Conservation (phyloP, 495 filamentous ascomycete species). For the Penicillium parvum region DNA sequence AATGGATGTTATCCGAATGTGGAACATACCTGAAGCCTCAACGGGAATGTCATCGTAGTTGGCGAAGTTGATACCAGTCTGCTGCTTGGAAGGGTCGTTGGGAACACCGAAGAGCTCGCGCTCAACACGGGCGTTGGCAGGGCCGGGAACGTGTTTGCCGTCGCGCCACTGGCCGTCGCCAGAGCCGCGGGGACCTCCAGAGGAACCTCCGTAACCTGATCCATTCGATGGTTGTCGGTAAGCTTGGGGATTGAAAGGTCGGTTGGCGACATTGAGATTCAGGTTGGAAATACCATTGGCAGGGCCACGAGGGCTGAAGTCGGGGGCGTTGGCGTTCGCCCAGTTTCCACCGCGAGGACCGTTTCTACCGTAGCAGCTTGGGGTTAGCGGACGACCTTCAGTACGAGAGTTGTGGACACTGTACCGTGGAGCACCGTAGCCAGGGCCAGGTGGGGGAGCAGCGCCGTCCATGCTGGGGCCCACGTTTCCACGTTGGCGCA, state of each 20-base stretch:
- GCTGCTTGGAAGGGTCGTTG: constrained; percentile 91
- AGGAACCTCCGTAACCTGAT: constrained; percentile 41
- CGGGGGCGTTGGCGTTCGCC: constrained; percentile 60
- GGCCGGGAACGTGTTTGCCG: constrained; percentile 91
- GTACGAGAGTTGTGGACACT: constrained; percentile 3
- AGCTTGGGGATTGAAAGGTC: constrained; percentile 59
- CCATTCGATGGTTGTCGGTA: constrained; percentile 60
- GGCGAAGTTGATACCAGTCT: constrained; percentile 98
- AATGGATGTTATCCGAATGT: too few species aligned
- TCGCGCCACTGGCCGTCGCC: constrained; percentile 96
- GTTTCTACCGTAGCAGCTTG: constrained; percentile 15
- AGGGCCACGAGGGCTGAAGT: constrained; percentile 60
- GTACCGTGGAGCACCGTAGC: constrained; percentile 40
- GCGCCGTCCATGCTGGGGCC: constrained; percentile 42
- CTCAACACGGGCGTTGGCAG: constrained; percentile 81
- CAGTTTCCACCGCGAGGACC: constrained; percentile 63
- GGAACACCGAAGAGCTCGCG: constrained; percentile 92
- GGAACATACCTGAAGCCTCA: constrained; percentile 93
- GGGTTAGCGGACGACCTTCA: constrained; percentile 2
- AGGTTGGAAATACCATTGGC: constrained; percentile 43
- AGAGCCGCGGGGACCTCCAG: constrained; percentile 64
- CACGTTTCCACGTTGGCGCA: constrained; percentile 57
- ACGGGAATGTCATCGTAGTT: constrained; percentile 99
- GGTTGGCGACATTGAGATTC: constrained; percentile 34
- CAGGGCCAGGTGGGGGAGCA: constrained; percentile 29